Base-by-base conservation (phyloP, 192 early-diverging fungal genomes). In the Backusella psychrophila region DNA sequence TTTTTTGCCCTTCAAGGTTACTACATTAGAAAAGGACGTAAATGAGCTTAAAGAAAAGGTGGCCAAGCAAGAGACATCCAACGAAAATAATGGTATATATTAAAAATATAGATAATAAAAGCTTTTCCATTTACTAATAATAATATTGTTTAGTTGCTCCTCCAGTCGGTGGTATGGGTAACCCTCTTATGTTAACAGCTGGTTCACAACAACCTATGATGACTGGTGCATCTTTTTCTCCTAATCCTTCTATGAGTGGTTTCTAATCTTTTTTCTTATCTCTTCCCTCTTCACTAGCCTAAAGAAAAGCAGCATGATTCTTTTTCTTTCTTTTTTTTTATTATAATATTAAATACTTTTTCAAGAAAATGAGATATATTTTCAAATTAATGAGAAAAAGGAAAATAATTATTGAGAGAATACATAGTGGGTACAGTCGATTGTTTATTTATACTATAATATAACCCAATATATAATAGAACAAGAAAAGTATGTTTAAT, bases 111-210 rank as follows among this genome's bases (percentile, higher is more conserved):
- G 2, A 56, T 9, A 26, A 21, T 3, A 23, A 56, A 44, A 44
- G 1, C 14, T 14, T 0, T 44, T 44, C 11, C 12, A 44, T 15
- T 15, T 44, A 44, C 15, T 49, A 7, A 19, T n/a, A 19, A 49
- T 49, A 6, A 49, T 29, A 56, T 56, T 9, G 8, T 11, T 12
- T 29, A 63, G 56, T 44, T 76, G 66, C 35, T 82, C 81, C 9
- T 76, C 85, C 56, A 87, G 86, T 94, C 8, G 90, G 88, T 39
- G 91, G 88, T 6, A 81, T 96, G 70, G 94, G 94, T 44, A 90
- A 90, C 52, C 91, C 90, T 35, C 87, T 94, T 66, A 86, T 96
- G 88, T 77, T 96, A 66, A 94, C 91, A 17, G 89, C 88, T 74
- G 21, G 74, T 59, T 72, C 72, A 21, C 80, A 81, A 29, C 79